These are phyloP conservation scores for Fusarium lateritium DNA, from an alignment of 2,329 filamentous ascomycete genomes.

Conservation along the genomic window DNA sequence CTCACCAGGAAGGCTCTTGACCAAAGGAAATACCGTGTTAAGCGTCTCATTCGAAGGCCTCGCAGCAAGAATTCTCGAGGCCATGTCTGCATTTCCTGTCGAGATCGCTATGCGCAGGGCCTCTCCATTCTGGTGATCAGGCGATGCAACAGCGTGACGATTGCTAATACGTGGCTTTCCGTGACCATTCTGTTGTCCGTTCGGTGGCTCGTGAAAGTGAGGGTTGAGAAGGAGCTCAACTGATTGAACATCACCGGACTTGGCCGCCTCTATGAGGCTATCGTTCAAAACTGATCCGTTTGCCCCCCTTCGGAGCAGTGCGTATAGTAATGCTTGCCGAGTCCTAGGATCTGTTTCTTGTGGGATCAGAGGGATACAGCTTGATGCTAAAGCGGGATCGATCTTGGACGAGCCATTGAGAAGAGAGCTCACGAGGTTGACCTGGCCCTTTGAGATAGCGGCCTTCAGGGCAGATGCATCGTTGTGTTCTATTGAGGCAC, in stretches of 20 bases:
- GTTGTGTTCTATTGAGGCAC: constrained; percentile 69
- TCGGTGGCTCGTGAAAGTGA: constrained; percentile 57
- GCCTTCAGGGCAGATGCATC: constrained; percentile 65
- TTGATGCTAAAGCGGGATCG: constrained; percentile 63
- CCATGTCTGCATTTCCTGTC: constrained; percentile 61
- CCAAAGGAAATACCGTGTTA: constrained; percentile 64
- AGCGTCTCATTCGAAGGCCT: constrained; percentile 65
- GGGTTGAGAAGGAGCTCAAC: constrained; percentile 66
- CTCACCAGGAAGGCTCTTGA: constrained; percentile 58
- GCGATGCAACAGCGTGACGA: constrained; percentile 66
- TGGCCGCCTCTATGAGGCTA: constrained; percentile 65
- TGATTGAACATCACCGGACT: constrained; percentile 63
- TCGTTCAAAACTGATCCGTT: constrained; percentile 63
- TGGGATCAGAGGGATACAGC: constrained; percentile 65
- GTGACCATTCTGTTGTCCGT: constrained; percentile 36
- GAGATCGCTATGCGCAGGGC: constrained; percentile 66
- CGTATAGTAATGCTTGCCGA: constrained; percentile 60
- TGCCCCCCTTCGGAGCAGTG: constrained; percentile 67
- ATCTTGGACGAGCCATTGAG: constrained; percentile 61
- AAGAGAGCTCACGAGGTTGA: constrained; percentile 63
- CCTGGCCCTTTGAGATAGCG: constrained; percentile 62
- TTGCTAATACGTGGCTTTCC: constrained; percentile 52
- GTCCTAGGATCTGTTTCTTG: constrained; percentile 62
- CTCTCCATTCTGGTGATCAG: constrained; percentile 66
- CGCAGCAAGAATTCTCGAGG: constrained; percentile 61